Base-by-base conservation (phyloP, 139 green algal species). In the Zygnema circumcarinatum region DNA sequence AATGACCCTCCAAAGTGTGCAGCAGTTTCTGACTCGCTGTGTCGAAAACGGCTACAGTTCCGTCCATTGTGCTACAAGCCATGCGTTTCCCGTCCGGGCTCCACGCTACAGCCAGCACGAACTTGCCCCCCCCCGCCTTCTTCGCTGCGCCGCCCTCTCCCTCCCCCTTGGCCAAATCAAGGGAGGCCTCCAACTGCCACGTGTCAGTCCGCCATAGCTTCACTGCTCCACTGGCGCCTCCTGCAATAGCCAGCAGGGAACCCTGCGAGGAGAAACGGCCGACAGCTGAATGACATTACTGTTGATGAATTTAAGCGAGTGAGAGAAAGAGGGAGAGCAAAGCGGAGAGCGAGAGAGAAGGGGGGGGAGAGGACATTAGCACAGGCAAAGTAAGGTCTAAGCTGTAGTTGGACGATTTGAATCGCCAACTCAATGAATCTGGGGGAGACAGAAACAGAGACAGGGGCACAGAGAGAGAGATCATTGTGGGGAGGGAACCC, bases 1-100 rank as follows among this genome's bases (percentile, higher is more conserved):
- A 92, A 90, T 98, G 96, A 3, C 96, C 96, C 62, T 94, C 87
- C 32, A 96, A 87, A 25, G 69, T 87, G 79, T 94, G 90, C 82
- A 97, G 83, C 81, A 96, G 83, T 84, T 93, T 90, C 40, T 74
- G 87, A 2, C 16, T 31, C n/a, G 79, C 68, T 0, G 86, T 38
- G 76, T 98, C 95, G 87, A 95, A 98, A 16, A 98, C 16, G 81
- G 76, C 84, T 20, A 79, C 54, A 40, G 86, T 91, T 35, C 86
- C 86, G 32, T 91, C 86, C 86, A 91, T 91, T 38, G 85, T 87
- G 86, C 67, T 87, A 53, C 67, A 84, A 20, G 86, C 86, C 16
- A 91, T 32, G 2, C 84, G 38, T 33, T 36, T 80, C 36, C 86
- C 86, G 25, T 91, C 86, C 1, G 31, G 22, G 67, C 67, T 91